Conservation (phyloP, 768 basidiomycete species). For the Phanerochaete sordida region DNA sequence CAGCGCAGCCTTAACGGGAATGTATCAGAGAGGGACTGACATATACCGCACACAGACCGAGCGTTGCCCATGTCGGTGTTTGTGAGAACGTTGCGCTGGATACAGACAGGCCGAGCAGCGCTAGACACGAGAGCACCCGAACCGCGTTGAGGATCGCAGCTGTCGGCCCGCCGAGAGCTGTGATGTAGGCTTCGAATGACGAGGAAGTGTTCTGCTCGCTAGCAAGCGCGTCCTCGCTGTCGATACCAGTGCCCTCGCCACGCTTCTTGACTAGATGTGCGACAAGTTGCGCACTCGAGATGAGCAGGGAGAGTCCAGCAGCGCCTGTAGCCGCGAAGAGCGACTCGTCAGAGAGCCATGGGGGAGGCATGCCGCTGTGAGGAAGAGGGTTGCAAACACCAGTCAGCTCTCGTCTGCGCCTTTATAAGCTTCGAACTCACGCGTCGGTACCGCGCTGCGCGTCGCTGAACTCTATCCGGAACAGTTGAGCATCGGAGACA, state of each 20-base stretch:
- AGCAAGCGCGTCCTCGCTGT: background rate
- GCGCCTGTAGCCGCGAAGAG: background rate
- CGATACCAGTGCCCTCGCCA: background rate
- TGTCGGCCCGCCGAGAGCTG: background rate
- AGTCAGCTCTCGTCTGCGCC: background rate
- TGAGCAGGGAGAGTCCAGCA: background rate
- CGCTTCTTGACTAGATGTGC: background rate
- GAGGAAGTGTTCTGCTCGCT: background rate
- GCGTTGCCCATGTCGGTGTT: background rate
- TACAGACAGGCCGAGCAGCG: background rate
- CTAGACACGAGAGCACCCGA: background rate
- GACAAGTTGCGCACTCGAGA: background rate
- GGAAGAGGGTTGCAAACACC: no score
- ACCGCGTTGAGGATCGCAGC: background rate
- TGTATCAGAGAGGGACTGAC: background rate
- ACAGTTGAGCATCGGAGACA: background rate
- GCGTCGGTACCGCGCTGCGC: background rate
- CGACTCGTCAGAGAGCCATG: background rate
- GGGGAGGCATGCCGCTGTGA: background rate
- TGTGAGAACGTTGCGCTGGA: background rate
- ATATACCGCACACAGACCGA: slow-evolving; percentile 2
- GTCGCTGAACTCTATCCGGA: background rate
- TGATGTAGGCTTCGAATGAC: background rate
- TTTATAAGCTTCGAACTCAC: background rate
- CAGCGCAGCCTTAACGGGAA: background rate